Conservation (phyloP, 148 eudicot genomes). For the Vaccinium darrowii region DNA sequence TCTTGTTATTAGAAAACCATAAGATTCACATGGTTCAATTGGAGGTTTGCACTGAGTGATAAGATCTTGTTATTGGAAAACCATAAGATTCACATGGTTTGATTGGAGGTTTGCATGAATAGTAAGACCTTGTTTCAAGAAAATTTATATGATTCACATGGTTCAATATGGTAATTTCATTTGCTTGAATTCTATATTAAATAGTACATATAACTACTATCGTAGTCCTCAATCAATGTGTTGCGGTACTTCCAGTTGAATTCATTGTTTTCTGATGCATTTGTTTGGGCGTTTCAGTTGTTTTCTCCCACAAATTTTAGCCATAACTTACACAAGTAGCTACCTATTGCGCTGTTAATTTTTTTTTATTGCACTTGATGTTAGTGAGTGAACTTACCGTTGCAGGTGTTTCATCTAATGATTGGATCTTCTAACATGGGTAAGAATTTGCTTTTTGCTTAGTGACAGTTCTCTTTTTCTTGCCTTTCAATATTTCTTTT, state of each 20-base stretch:
- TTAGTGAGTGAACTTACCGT: conserved; percentile 22
- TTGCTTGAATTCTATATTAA: background rate
- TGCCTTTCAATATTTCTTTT: background rate
- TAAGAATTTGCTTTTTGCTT: conserved; percentile 33
- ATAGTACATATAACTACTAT: background rate
- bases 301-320: background rate
- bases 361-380: conserved; percentile 21
- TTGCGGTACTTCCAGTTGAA: background rate
- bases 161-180: background rate
- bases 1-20: background rate
- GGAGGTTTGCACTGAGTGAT: background rate
- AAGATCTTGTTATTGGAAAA: background rate
- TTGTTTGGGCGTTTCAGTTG: background rate
- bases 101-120: background rate
- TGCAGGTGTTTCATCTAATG: conserved; percentile 84
- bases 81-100: background rate
- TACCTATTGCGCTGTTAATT: background rate
- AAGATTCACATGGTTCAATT: background rate
- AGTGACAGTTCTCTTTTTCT: background rate
- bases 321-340: background rate
- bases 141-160: background rate
- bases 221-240: background rate
- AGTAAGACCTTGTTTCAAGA: background rate
- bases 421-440: conserved; percentile 80
- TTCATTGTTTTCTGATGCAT: background rate